Percentiles rank a stretch among this genome's conserved stretches.
Conservation (phyloP, 2,329 filamentous ascomycete genomes). For the Diaporthe sp. region DNA sequence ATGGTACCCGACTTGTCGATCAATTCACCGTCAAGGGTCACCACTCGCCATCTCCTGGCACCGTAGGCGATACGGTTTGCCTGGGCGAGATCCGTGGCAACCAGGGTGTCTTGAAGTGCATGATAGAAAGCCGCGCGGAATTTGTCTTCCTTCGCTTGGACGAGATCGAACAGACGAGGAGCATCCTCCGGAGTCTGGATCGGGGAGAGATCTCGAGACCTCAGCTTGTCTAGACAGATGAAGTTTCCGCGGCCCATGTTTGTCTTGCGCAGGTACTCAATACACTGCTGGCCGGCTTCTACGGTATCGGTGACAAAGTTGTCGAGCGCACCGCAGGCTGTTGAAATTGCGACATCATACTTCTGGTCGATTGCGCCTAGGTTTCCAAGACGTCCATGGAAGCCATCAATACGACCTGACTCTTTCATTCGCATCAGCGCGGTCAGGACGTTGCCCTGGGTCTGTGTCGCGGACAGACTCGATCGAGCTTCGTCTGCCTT, state of each 20-base stretch:
- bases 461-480: slow-evolving; percentile 90
- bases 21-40: slow-evolving; percentile 93
- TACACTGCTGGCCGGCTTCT: slow-evolving; percentile 96
- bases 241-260: slow-evolving; percentile 97
- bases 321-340: slow-evolving; percentile 90
- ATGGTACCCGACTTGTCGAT: slow-evolving; percentile 99
- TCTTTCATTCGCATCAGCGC: slow-evolving; percentile 96
- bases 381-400: slow-evolving; percentile 95
- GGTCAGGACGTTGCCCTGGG: slow-evolving; percentile 90
- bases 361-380: slow-evolving; percentile 92
- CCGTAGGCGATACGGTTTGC: slow-evolving; percentile 98
- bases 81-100: slow-evolving; percentile 93
- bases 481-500: slow-evolving; percentile 97
- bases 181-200: slow-evolving; percentile 94
- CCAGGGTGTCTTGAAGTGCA: slow-evolving; percentile 93
- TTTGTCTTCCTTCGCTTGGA: slow-evolving; percentile 88
- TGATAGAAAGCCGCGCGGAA: slow-evolving; percentile 96
- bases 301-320: slow-evolving; percentile 98
- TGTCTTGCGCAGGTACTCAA: slow-evolving; percentile 97
- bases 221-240: slow-evolving; percentile 91
- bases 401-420: slow-evolving; percentile 96
- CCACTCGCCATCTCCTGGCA: slow-evolving; percentile 92
- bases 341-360: slow-evolving; percentile 98
- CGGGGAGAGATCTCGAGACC: slow-evolving; percentile 80
- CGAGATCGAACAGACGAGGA: slow-evolving; percentile 91